These are phyloP conservation scores for Hericium alpestre DNA, from an alignment of 768 basidiomycete genomes.

Conservation along the genomic window DNA sequence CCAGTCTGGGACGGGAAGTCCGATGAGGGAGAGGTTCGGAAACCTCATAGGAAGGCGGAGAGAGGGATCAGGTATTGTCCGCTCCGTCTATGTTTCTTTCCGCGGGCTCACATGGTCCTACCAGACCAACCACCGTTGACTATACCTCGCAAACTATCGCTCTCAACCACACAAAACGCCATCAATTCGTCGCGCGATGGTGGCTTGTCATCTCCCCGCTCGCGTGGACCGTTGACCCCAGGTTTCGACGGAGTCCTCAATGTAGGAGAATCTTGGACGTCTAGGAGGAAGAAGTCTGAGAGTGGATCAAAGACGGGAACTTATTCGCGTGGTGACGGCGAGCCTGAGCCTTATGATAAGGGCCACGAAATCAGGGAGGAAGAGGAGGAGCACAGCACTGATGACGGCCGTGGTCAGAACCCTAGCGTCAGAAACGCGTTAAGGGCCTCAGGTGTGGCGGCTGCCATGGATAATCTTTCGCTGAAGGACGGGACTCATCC, in stretches of 20 bases:
- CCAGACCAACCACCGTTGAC: constrained; percentile 49
- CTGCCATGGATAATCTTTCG: neutral
- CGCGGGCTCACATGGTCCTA: constrained; percentile 4
- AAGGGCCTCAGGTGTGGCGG: neutral
- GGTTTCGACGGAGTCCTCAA: constrained; percentile 67
- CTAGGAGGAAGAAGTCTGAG: constrained; percentile 54
- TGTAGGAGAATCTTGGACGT: constrained; percentile 58
- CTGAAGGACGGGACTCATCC: neutral
- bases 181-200: constrained; percentile 48
- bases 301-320: constrained; percentile 32
- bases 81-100: constrained; percentile 1
- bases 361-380: constrained; percentile 49
- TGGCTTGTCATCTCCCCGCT: constrained; percentile 54
- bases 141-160: constrained; percentile 57
- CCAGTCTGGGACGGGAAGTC: constrained; percentile 36
- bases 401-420: neutral
- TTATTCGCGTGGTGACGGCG: constrained; percentile 27
- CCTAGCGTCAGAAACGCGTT: neutral
- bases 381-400: constrained; percentile 28
- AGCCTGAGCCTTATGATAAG: constrained; percentile 32
- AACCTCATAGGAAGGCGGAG: constrained; percentile 47
- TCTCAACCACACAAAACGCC: constrained; percentile 51
- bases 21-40: constrained; percentile 60
- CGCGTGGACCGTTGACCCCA: constrained; percentile 43
- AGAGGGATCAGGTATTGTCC: constrained; percentile 52